Base-by-base conservation (phyloP, 352 stramenopile species). In the Pythium rhizo-oryzae region DNA sequence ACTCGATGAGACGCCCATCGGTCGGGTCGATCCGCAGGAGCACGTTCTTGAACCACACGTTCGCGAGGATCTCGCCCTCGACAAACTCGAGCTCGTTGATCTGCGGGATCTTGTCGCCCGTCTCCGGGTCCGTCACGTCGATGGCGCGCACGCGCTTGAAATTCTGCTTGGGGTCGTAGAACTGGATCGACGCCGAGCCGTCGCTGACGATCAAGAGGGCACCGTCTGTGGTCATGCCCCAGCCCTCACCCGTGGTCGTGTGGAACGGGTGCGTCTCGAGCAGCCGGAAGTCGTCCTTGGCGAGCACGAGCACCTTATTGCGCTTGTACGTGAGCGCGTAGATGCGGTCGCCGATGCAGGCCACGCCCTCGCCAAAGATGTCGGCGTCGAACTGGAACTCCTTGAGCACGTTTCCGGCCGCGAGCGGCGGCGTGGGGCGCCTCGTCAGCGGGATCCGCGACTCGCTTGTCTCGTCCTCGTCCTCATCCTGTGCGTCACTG, bases 71-170 rank as follows among this genome's bases (percentile, higher is more conserved):
- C 61, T 94, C 85, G 6, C 80, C 87, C 25, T 93, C 70, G 1
- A 95, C 84, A 50, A 79, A 96, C 78, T 97, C 90, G 49, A 97
- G 80, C 58, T 97, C 90, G 72, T 97, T 97, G 56, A 97, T 61
- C 35, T 88, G 80, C 19, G 33, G 67, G 50, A 96, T 70, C 82
- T 67, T 84, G 43, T 41, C 28, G 4, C 55, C 55, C 23, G 60
- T 60, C 39, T 47, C 8, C 8, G 59, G 30, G 41, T n/a, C 44
- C 15, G 30, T 78, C 43, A 95, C 85, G 21, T 70, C 77, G 58
- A 95, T 88, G 21, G 43, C 70, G 28, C 82, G 83, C 50, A 89
- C 72, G 50, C 81, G 72, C 53, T 77, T 70, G 56, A 94, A 91
- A 9, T 79, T 72, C 18, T 79, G 60, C 15, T 41, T 55, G 15